Conservation (phyloP, 73 alveolate genomes). For the Symbiodinium natans region DNA sequence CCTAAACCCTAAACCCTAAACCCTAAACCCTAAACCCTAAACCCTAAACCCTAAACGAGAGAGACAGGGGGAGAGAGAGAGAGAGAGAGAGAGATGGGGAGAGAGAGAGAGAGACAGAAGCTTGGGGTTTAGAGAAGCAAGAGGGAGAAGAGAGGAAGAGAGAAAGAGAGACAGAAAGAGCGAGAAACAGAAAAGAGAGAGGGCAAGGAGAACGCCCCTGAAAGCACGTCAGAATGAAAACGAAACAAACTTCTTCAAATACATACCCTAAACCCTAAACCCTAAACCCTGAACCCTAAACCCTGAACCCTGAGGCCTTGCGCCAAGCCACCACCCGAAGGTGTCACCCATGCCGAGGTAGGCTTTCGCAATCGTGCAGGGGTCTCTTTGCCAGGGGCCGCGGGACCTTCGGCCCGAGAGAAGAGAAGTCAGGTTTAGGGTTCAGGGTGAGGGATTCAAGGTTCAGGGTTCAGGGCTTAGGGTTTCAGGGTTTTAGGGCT, state of each 20-base stretch:
- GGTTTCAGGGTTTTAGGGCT: neutral
- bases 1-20: neutral
- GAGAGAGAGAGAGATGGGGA: no score
- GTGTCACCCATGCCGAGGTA: neutral
- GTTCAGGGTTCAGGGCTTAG: neutral
- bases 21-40: neutral
- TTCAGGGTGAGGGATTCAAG: no score
- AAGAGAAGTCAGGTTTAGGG: neutral
- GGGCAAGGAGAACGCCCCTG: no score
- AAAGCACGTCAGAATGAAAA: no score
- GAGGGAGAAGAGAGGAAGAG: no score
- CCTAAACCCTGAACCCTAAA: no score
- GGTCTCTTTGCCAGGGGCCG: conserved; percentile 52
- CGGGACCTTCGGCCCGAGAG: no score
- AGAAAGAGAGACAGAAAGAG: no score
- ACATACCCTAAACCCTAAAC: no score
- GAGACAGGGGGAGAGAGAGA: no score
- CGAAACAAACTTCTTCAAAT: no score
- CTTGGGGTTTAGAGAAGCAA: neutral
- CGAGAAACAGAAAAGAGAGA: no score
- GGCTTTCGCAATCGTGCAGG: neutral
- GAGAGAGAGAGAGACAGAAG: neutral
- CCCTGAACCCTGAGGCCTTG: neutral
- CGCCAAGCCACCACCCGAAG: neutral
- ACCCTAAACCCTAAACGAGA: neutral